Percentiles rank a stretch among this genome's conserved stretches.
phyloP scores from a whole-genome alignment of 768 basidiomycete species.

The Boletus rubescentipes region DNA sequence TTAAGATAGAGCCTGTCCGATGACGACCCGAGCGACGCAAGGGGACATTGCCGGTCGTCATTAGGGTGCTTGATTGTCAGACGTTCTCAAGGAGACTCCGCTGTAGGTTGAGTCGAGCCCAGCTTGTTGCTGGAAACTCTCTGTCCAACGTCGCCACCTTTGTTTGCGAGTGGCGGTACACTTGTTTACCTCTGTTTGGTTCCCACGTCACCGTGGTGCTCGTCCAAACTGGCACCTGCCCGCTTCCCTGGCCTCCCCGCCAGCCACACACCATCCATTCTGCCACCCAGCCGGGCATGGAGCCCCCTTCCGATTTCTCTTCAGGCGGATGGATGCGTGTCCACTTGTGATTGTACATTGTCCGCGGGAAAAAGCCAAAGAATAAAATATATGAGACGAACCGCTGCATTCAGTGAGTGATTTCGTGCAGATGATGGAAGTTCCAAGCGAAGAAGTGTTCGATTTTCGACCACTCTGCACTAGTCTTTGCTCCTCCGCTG shows the following conservation, averaged over 20 bases:
- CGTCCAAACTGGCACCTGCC: slow-evolving; percentile 27
- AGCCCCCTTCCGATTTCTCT: not conserved
- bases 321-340: not conserved
- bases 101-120: slow-evolving; percentile 4
- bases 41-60: slow-evolving; percentile 12
- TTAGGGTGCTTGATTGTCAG: slow-evolving; percentile 26
- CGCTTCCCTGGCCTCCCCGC: slow-evolving; percentile 23
- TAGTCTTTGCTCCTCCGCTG: slow-evolving; percentile 20
- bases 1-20: slow-evolving; percentile 22
- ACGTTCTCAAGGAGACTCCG: slow-evolving; percentile 23
- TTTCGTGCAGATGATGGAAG: slow-evolving; percentile 29
- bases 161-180: slow-evolving; percentile 34
- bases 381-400: slow-evolving; percentile 3
- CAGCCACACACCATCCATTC: slow-evolving; percentile 10
- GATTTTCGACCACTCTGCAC: slow-evolving; percentile 22
- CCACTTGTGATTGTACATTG: not conserved
- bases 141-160: slow-evolving; percentile 25
- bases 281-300: not conserved
- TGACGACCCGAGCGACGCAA: slow-evolving; percentile 28
- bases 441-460: slow-evolving; percentile 34
- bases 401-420: slow-evolving; percentile 3
- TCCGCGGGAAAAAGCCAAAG: slow-evolving; percentile 2
- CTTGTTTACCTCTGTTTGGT: slow-evolving; percentile 31
- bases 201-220: slow-evolving; percentile 13
- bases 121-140: slow-evolving; percentile 20